Base-by-base conservation (phyloP, 441 rosid genomes). In the Manihot esculenta region DNA sequence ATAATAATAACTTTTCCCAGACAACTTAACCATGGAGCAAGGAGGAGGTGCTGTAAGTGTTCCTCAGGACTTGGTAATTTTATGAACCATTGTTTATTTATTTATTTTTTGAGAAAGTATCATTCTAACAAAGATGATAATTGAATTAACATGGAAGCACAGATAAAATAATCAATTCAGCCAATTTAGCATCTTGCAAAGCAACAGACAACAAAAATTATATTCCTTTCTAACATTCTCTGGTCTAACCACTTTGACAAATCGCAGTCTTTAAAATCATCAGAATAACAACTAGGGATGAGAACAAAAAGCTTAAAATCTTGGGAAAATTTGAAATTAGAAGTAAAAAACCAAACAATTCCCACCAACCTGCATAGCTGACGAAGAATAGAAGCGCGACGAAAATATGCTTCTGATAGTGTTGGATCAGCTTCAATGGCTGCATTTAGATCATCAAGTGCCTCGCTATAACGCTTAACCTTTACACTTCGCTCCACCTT, bases 381-480 rank as follows among this genome's bases (percentile, higher is more conserved):
- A 73, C 97, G 96, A 61, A 88, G 93, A 75, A 90, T 70, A 20
- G 94, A 85, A 10, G 97, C 97, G 11, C 88, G 92, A 18, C 68
- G 94, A 60, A 85, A 72, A 69, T 91, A 82, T 66, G 98, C 98
- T 84, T 88, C 92, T 27, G 98, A 89, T 59, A 95, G 89, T 10
- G 87, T 73, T 54, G 98, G 98, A 82, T 93, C 93, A 38, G 88
- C 91, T 74, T 95, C 94, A 45, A 95, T 93, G 63, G 97, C 99
- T 72, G 99, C 84, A 79, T 93, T 89, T 45, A 88, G 89, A 81
- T 93, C 98, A 83, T 89, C 82, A 2, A 95, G 83, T 18, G 98
- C 99, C 69, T 91, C 98, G 58, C 88, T 87, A 53, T 84, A 93
- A 33, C 72, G 95, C 77, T 89, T 91, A 53, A 87, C 84, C 77